Percentiles rank a stretch among this genome's conserved stretches.
Conservation (phyloP, 441 rosid species). For the Brassica hybrid region DNA sequence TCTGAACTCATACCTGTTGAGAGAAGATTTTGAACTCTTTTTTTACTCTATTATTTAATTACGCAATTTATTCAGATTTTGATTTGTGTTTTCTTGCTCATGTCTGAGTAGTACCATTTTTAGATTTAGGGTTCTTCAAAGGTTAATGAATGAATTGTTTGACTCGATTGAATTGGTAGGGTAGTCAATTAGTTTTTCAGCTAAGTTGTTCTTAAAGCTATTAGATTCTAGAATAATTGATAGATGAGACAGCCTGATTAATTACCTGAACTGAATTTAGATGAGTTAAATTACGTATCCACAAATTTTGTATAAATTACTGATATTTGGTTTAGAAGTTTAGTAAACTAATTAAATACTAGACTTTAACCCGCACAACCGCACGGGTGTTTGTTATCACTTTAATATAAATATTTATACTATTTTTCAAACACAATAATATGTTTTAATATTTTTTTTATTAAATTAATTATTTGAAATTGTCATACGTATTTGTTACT, state of each 20-base stretch:
- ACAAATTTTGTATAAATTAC: no score
- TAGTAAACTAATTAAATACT: no score
- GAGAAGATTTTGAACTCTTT: background rate
- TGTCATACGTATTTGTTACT: no score
- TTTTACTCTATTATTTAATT: background rate
- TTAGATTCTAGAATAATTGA: background rate
- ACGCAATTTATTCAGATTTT: background rate
- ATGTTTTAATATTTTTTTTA: no score
- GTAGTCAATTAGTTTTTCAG: background rate
- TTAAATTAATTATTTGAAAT: no score
- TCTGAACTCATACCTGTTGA: background rate
- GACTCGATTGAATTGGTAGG: background rate
- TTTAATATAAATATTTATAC: no score
- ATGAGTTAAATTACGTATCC: no score
- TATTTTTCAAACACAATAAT: no score
- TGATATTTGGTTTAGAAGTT: no score
- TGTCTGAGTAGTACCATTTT: background rate
- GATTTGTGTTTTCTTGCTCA: background rate
- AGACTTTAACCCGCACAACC: no score
- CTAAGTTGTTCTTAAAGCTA: background rate
- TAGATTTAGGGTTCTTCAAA: background rate
- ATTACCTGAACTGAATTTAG: background rate
- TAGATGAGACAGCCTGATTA: background rate
- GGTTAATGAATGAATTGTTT: background rate
- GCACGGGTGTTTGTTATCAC: no score